Conservation (phyloP, 2,329 filamentous ascomycete genomes). For the Colletotrichum sp. region DNA sequence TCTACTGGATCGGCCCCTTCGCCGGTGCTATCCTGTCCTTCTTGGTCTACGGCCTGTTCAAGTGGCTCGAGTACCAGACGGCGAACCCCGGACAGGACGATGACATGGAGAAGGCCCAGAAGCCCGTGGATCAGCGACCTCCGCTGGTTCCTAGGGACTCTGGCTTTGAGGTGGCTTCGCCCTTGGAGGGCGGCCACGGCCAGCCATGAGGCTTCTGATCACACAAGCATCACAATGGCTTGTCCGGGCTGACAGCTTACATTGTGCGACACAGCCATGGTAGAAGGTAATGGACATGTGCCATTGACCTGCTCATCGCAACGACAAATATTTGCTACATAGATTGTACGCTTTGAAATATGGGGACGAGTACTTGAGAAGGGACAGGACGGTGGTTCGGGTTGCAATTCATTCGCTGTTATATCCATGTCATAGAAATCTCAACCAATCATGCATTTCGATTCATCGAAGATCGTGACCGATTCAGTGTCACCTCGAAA, state of each 20-base stretch:
- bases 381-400: background rate
- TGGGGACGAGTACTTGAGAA: background rate
- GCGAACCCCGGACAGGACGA: background rate
- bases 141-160: background rate
- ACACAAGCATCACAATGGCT: background rate
- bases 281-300: background rate
- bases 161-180: background rate
- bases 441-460: background rate
- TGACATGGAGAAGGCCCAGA: background rate
- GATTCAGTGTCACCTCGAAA: background rate
- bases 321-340: background rate
- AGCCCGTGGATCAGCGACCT: background rate
- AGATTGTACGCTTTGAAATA: background rate
- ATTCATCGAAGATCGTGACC: background rate
- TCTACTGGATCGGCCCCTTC: constrained; percentile 42
- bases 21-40: background rate
- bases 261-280: background rate
- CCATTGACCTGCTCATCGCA: background rate
- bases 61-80: background rate
- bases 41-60: background rate
- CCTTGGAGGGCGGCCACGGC: background rate
- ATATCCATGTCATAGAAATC: background rate
- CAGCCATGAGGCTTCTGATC: background rate
- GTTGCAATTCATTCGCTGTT: background rate
- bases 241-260: background rate